Evolutionary conservation across 495 filamentous ascomycete species (phyloP), one percentile per base, ranked within the genome.

Genomic region (Xylaria flabelliformis): DNA sequence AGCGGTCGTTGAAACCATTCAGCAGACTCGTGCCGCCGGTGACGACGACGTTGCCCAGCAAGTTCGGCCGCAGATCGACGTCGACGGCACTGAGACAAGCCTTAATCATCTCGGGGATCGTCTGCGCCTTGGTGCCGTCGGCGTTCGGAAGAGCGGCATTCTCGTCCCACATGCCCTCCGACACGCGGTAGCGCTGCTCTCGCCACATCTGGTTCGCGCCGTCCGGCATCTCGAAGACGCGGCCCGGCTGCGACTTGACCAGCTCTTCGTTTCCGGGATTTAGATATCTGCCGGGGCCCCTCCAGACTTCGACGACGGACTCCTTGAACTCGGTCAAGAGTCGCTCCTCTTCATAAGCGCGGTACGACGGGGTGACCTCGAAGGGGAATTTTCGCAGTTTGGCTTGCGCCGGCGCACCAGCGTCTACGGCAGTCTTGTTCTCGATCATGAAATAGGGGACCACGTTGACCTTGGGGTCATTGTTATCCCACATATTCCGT

Each of bases 241-340:
- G 91, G 29, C 91, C 92, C 1, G 90, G 91, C 70, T 86, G 87
- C 63, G 78, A 82, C 71, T 84, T 88, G 19, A 88, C 90, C 44
- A 88, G 82, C 41, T 97, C 94, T 73, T 94, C 88, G 72, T 88
- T 90, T 44, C 86, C 85, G 7, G 87, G 84, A 50, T 86, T 85
- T 6, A 85, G 79, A 69, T 92, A 89, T 29, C 88, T 87, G 66
- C 91, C 91, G 0, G 93, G 93, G 1, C 94, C 94, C n/a, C 88
- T 86, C 95, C 95, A 98, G 36, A 94, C 89, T 78, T 97, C 92
- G 34, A 98, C 95, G 56, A 97, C 94, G 61, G 91, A 95, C 83
- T 99, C 97, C 84, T 99, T 99, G 86, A 98, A 99, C 78, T 97
- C 93, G 50, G 91, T 93, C 29, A 98, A 82, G 17, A 97, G 91